Conservation (phyloP, 192 early-diverging fungal genomes). For the Backusella tuberculispora region DNA sequence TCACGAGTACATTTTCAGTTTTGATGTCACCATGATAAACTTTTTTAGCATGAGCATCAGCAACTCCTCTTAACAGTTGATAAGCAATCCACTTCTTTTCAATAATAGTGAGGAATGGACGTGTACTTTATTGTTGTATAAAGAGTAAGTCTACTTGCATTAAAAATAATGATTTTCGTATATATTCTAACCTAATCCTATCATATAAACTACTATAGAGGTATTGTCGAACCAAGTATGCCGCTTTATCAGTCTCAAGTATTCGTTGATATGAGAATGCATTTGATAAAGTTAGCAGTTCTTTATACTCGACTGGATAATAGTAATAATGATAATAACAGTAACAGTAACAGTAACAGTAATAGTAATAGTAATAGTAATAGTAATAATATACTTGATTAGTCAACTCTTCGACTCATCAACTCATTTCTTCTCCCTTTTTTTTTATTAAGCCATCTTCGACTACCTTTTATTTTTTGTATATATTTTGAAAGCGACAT, state of each 20-base stretch:
- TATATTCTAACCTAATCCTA: slow-evolving; percentile 73
- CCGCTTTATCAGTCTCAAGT: slow-evolving; percentile 88
- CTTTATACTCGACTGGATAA: slow-evolving; percentile 63
- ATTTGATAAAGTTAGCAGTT: slow-evolving; percentile 72
- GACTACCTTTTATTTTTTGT: slow-evolving; percentile 59
- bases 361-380: too few species aligned
- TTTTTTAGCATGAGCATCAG: slow-evolving; percentile 73
- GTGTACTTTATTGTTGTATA: slow-evolving; percentile 61
- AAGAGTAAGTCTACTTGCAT: background rate
- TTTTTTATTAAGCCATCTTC: background rate
- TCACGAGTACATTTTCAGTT: slow-evolving; percentile 92
- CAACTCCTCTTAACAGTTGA: slow-evolving; percentile 82
- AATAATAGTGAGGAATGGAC: slow-evolving; percentile 83
- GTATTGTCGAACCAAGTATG: slow-evolving; percentile 88
- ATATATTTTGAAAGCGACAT: slow-evolving; percentile 59
- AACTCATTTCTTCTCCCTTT: background rate
- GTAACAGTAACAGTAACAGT: too few species aligned
- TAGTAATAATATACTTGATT: too few species aligned
- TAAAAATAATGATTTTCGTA: background rate
- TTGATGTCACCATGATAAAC: slow-evolving; percentile 97
- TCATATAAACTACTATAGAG: slow-evolving; percentile 95
- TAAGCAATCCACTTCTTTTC: slow-evolving; percentile 97
- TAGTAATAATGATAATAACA: background rate
- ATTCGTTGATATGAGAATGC: slow-evolving; percentile 79
- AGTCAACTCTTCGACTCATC: too few species aligned